Conservation (phyloP, 805 yeast genomes). For the Brettanomyces sp. region DNA sequence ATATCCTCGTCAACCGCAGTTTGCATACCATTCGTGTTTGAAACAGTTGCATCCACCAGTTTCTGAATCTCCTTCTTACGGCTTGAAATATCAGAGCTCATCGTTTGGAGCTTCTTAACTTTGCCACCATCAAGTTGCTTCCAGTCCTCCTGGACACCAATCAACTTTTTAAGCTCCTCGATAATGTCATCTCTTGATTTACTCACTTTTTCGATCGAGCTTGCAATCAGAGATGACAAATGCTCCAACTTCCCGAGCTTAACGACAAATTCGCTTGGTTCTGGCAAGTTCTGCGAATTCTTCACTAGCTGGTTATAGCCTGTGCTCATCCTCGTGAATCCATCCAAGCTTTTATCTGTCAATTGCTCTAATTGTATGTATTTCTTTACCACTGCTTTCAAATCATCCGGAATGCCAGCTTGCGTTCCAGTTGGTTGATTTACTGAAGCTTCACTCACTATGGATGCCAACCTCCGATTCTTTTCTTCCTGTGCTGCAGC, state of each 20-base stretch:
- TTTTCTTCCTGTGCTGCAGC: not conserved
- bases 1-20: not conserved
- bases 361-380: slow-evolving; percentile 1
- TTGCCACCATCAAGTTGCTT: slow-evolving; percentile 17
- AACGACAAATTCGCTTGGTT: not conserved
- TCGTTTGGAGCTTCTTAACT: slow-evolving; percentile 12
- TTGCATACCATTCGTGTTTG: no score
- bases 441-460: not conserved
- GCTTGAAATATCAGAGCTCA: slow-evolving; percentile 8
- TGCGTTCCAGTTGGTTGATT: not conserved
- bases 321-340: slow-evolving; percentile 1
- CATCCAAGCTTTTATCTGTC: slow-evolving; percentile 2
- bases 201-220: not conserved
- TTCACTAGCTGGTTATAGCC: not conserved
- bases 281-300: slow-evolving; percentile 2
- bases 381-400: slow-evolving; percentile 2
- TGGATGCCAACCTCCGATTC: not conserved
- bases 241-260: not conserved
- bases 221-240: not conserved
- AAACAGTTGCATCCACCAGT: slow-evolving; percentile 6
- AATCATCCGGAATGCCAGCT: slow-evolving; percentile 3
- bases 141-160: slow-evolving; percentile 24
- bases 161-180: slow-evolving; percentile 17
- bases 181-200: slow-evolving; percentile 14
- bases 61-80: slow-evolving; percentile 19